Evolutionary conservation across 2,329 filamentous ascomycete species (phyloP).

Genomic region (Pseudocercospora macadamiae): DNA sequence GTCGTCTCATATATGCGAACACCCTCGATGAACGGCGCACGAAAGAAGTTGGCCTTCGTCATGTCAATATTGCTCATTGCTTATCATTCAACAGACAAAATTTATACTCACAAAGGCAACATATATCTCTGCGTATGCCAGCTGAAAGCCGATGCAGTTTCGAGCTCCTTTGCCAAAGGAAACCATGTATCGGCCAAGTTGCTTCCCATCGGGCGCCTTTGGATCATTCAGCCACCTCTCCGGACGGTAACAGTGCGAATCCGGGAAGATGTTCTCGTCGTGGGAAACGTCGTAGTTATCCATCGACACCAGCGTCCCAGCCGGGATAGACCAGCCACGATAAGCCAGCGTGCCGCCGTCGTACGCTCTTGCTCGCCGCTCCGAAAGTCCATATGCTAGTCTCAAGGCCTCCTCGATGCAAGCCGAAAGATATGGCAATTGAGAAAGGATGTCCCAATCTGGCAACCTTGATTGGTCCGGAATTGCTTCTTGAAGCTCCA

Average conservation of each 20-base stretch:
- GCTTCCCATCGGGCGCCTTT: slow-evolving; percentile 15
- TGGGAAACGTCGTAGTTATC: slow-evolving; percentile 18
- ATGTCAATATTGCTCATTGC: neutral
- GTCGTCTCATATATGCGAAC: neutral
- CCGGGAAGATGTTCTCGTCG: slow-evolving; percentile 22
- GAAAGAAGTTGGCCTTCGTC: slow-evolving; percentile 16
- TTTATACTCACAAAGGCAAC: neutral
- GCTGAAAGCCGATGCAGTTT: slow-evolving; percentile 17
- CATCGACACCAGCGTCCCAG: slow-evolving; percentile 20
- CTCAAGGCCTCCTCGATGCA: slow-evolving; percentile 23
- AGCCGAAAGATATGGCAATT: slow-evolving; percentile 22
- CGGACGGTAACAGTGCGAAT: slow-evolving; percentile 16
- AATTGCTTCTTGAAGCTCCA: slow-evolving; percentile 39
- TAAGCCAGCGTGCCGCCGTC: slow-evolving; percentile 17
- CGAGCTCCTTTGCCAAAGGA: slow-evolving; percentile 18
- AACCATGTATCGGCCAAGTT: slow-evolving; percentile 13
- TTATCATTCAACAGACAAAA: neutral
- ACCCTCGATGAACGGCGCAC: slow-evolving; percentile 3
- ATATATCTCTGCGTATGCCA: slow-evolving; percentile 19
- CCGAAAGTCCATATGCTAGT: slow-evolving; percentile 27
- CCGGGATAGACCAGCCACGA: slow-evolving; percentile 22
- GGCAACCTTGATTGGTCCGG: slow-evolving; percentile 13
- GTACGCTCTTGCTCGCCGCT: slow-evolving; percentile 18
- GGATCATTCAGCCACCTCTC: slow-evolving; percentile 22
- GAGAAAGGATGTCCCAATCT: slow-evolving; percentile 18